Base-by-base conservation (phyloP, 2,329 filamentous ascomycete genomes). In the Fonsecaea erecta region DNA sequence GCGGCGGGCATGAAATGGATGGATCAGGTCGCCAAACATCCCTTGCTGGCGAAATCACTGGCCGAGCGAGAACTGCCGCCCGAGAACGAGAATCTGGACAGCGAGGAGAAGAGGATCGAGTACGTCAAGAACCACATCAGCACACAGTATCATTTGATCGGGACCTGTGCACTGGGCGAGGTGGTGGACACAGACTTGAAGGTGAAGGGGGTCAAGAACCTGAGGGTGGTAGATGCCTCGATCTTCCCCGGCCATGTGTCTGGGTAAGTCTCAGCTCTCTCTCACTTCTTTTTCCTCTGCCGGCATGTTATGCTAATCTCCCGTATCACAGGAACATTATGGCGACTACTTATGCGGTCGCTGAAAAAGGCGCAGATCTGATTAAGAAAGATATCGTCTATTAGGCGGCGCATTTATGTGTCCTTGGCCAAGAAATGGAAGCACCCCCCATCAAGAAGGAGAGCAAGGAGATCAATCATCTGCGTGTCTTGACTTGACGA, bases 151-250 rank as follows among this genome's bases (percentile, higher is more conserved):
- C 79, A 81, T 69, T 74, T 74, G n/a, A 74, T 74, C 12, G 80
- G 79, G 1, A 81, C 78, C 0, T 80, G 78, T 55, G 76, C 80
- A 0, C 78, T 82, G 78, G 80, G 80, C 11, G 75, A 78, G 30
- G 76, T 77, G 1, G 76, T 80, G 4, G 77, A 80, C 67, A 71
- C 69, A 7, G 71, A 73, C 35, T 66, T 79, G 43, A 71, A 69
- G 24, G 77, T 80, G 0, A 75, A 78, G 34, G 78, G 78, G 0
- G 75, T 77, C 3, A 68, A 71, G 52, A 73, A 73, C 7, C 62
- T 80, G 35, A 70, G 78, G 16, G 75, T 79, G 4, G 72, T 77
- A 12, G 78, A 80, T 73, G 74, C 74, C 3, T 75, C 72, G 54
- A 68, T 76, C 48, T 75, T 77, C 70, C 75, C 76, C 1, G 55